These are phyloP conservation scores for Pseudopyricularia javanii DNA, from an alignment of 2,329 filamentous ascomycete species.

Conservation along the genomic window DNA sequence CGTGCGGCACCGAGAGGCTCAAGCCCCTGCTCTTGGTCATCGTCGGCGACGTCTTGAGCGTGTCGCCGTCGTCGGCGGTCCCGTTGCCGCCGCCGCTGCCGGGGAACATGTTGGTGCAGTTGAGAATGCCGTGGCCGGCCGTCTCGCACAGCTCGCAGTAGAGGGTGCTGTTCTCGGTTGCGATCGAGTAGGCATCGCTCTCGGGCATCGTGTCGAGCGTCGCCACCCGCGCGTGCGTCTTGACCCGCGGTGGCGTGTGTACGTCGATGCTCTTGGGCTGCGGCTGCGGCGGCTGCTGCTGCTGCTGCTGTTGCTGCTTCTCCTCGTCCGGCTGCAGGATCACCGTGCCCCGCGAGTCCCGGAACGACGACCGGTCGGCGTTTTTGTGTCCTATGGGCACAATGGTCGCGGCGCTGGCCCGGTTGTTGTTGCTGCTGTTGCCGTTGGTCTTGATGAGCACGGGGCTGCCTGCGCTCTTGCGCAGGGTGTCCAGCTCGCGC, in stretches of 20 bases:
- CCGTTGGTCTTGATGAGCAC: constrained; percentile 3
- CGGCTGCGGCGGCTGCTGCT: not conserved
- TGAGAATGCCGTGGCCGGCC: constrained; percentile 82
- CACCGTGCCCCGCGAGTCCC: constrained; percentile 56
- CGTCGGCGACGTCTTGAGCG: constrained; percentile 1
- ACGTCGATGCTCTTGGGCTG: constrained; percentile 28
- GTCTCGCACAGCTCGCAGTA: constrained; percentile 97
- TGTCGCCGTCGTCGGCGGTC: constrained; percentile 18
- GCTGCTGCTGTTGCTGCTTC: constrained; percentile 9
- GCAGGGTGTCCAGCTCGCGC: constrained; percentile 61
- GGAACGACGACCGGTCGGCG: constrained; percentile 40
- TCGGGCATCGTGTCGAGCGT: constrained; percentile 59
- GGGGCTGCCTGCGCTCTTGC: constrained; percentile 21
- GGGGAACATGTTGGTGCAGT: constrained; percentile 82
- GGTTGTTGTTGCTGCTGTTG: constrained; percentile 31
- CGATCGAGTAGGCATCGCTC: constrained; percentile 56
- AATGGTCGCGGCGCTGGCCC: constrained; percentile 36
- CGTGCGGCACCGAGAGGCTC: constrained; percentile 10
- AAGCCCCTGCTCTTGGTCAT: constrained; percentile 15
- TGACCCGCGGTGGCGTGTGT: constrained; percentile 18
- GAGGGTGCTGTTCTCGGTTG: constrained; percentile 60
- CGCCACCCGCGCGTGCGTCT: constrained; percentile 29
- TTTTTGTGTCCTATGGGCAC: constrained; percentile 19
- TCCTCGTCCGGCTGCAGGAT: constrained; percentile 41
- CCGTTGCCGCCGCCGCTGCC: constrained; percentile 11